Evolutionary conservation across 148 eudicot species (phyloP), one percentile per base, ranked within the genome.

Genomic region (Bassia scoparia): DNA sequence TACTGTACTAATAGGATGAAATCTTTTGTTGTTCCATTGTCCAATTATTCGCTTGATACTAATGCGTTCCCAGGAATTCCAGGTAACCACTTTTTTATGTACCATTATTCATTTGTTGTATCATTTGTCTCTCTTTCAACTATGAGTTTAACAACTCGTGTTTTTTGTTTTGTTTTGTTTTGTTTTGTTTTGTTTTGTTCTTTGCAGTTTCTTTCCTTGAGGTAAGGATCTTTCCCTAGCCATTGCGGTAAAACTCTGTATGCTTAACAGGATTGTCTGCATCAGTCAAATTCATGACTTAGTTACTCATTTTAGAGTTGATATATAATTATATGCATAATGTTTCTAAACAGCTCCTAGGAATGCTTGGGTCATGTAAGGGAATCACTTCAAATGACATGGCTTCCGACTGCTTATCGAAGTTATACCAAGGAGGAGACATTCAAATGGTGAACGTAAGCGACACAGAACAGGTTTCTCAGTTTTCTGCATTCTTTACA

Each of bases 191-290:
- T 41, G 46, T 33, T 8, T 33, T 8, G 48, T 71, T 68, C 69
- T 27, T 80, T 80, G 82, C 97, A 95, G 99, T 87, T 85, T 91
- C 97, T 38, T 94, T 91, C 81, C 84, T 91, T 46, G 98, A 94
- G 98, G 98, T 94, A 75, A 86, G 87, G 7, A 71, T 63, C 80
- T 21, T 38, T 46, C 10, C 52, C 58, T 30, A 10, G 68, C 14
- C 26, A 21, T 27, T 61, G 60, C 49, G 38, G 38, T 2, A 10
- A 24, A 2, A 38, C 44, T 68, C 31, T 67, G 63, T 68, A 31
- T 72, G 44, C 31, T 24, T 24, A 18, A 29, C 8, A 60, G 7
- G 3, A 37, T 37, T 37, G 41, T 37, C 7, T 37, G 41, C 7
- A 37, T 37, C 41, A 37, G 7, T 3, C 7, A 37, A 37, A 37